Evolutionary conservation across 345 rosid species (phyloP).

Genomic region (Microthlaspi erraticum): DNA sequence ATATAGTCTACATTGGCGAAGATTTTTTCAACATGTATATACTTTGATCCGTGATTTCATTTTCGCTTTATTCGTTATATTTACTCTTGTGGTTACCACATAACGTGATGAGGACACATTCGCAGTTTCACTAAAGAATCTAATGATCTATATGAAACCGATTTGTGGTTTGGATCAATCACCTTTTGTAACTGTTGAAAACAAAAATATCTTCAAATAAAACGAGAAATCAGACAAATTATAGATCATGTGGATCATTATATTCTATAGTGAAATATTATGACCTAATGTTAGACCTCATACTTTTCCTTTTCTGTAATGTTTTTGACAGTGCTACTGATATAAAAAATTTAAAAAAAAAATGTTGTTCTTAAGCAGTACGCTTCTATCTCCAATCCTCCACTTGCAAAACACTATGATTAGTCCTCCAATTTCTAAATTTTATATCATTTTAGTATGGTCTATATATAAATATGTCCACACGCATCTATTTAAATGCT

Average conservation of each 20-base stretch:
- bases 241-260: conserved; percentile 25
- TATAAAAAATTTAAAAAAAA: neutral
- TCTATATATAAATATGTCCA: neutral
- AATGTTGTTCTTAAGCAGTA: conserved; percentile 41
- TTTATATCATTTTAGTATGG: conserved; percentile 34
- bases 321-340: conserved; percentile 7
- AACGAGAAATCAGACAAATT: conserved; percentile 11
- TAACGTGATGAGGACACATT: neutral
- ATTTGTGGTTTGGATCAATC: no score
- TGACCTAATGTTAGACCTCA: conserved; percentile 36
- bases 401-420: conserved; percentile 46
- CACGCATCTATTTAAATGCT: no score
- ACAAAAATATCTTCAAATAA: neutral
- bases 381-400: conserved; percentile 38
- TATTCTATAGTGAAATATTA: conserved; percentile 17
- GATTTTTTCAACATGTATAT: neutral
- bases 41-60: conserved; percentile 4
- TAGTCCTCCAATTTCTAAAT: conserved; percentile 31
- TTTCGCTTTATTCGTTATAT: no score
- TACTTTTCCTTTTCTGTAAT: neutral
- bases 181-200: no score
- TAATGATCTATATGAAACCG: no score
- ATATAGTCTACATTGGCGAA: conserved; percentile 6
- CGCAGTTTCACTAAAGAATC: neutral
- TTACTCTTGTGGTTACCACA: neutral